Evolutionary conservation across 2,329 filamentous ascomycete genomes (phyloP), one percentile per base, ranked within the genome.

Genomic region (Coniella lustricola): DNA sequence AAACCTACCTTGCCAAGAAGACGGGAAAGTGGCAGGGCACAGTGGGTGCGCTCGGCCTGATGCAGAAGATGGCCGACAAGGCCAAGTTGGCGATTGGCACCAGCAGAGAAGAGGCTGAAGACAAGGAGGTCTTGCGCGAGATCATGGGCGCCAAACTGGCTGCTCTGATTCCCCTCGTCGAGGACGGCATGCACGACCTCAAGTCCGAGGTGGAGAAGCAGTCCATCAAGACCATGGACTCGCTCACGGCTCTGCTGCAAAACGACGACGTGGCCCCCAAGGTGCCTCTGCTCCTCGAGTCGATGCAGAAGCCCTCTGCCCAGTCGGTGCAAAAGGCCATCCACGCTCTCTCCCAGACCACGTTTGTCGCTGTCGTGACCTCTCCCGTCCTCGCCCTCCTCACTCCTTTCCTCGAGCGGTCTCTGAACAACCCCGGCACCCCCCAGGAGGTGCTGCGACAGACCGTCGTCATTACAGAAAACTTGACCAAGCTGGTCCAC

Each of bases 21-120:
- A 86, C 89, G 14, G 90, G 88, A 56, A 98, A 98, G 71, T 98
- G 93, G 93, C 93, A 98, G 70, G 93, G 93, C 52, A 88, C 87
- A 14, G 87, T 96, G 46, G 90, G 86, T 52, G 93, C 88, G 39
- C 85, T 85, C 63, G 82, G 85, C 66, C 68, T 97, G 55, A 72
- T 98, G 50, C 90, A 93, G 64, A 88, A 84, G 67, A 95, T 97
- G 85, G 93, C 93, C 41, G 87, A 95, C 64, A 95, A 94, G 74
- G 87, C 91, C 35, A 86, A 94, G 75, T 82, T 94, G 66, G 83
- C 85, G 48, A 80, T 87, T 54, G 90, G 87, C 51, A 70, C 66
- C 56, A 87, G 81, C 61, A 85, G 86, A 66, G 90, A 96, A 63
- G 84, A 93, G 64, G 88, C 94, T 55, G 74, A 79, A 50, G 82